Evolutionary conservation across 2,329 filamentous ascomycete genomes (phyloP).

Genomic region (Microcyclosporella mali): DNA sequence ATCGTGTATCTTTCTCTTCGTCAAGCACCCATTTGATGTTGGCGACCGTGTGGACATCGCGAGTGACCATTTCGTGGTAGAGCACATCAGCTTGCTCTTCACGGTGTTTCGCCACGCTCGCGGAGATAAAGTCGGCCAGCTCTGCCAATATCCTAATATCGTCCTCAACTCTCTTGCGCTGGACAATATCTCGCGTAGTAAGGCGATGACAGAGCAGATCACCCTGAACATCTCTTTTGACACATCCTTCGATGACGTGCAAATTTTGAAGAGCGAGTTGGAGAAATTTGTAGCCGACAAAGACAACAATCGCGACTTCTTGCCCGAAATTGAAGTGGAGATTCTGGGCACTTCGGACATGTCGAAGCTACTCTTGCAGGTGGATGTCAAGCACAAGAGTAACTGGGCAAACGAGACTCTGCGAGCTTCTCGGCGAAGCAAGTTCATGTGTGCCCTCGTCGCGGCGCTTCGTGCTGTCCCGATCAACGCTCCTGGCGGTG

Average conservation of each 20-base stretch:
- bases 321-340: slow-evolving; percentile 72
- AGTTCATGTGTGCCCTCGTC: slow-evolving; percentile 93
- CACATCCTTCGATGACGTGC: slow-evolving; percentile 83
- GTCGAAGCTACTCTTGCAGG: slow-evolving; percentile 76
- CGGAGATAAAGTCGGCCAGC: slow-evolving; percentile 61
- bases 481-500: slow-evolving; percentile 74
- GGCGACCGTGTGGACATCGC: slow-evolving; percentile 83
- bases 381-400: slow-evolving; percentile 80
- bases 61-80: slow-evolving; percentile 67
- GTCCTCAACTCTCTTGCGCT: slow-evolving; percentile 88
- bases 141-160: slow-evolving; percentile 78
- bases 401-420: slow-evolving; percentile 65
- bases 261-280: slow-evolving; percentile 78
- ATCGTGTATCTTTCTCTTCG: slow-evolving; percentile 96
- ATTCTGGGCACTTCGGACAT: slow-evolving; percentile 74
- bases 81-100: slow-evolving; percentile 90
- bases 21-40: slow-evolving; percentile 97
- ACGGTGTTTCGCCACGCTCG: slow-evolving; percentile 82
- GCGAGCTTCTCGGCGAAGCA: slow-evolving; percentile 74
- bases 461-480: slow-evolving; percentile 80
- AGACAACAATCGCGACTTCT: slow-evolving; percentile 87
- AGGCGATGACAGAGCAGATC: slow-evolving; percentile 82
- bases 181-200: slow-evolving; percentile 86
- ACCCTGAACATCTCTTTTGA: slow-evolving; percentile 76
- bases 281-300: slow-evolving; percentile 73